Evolutionary conservation across 2,329 filamentous ascomycete genomes (phyloP).

Genomic region (Aspergillus pseudoglaucus): DNA sequence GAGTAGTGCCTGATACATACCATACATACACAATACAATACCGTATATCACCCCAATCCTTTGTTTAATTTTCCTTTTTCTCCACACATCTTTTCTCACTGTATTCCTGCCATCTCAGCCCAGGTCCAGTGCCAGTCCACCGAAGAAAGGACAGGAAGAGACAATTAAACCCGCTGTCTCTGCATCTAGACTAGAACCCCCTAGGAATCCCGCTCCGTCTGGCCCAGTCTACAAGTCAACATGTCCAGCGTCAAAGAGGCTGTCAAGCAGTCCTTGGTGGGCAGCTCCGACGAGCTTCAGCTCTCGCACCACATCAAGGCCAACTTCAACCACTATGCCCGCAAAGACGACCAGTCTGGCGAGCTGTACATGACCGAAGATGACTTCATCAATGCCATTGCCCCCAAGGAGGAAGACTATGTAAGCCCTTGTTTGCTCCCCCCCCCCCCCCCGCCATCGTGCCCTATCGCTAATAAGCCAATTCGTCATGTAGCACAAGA

Average conservation of each 20-base stretch:
- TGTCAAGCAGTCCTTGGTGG: constrained; percentile 75
- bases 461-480: constrained; percentile 4
- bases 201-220: no score
- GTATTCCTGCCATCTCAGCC: constrained; percentile 7
- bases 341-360: constrained; percentile 66
- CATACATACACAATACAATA: background rate
- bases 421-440: constrained; percentile 51
- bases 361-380: constrained; percentile 74
- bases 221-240: constrained; percentile 9
- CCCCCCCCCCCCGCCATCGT: background rate
- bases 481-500: constrained; percentile 68
- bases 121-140: background rate
- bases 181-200: no score
- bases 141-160: no score
- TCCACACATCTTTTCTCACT: constrained; percentile 12
- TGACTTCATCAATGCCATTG: constrained; percentile 88
- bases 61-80: constrained; percentile 6
- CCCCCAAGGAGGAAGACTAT: constrained; percentile 80
- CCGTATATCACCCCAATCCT: background rate
- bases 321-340: constrained; percentile 69
- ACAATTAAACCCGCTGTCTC: no score
- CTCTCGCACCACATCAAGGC: constrained; percentile 69
- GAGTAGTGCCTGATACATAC: no score
- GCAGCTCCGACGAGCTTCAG: constrained; percentile 51
- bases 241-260: constrained; percentile 56